Conservation (phyloP, 2,329 filamentous ascomycete genomes). For the Aureobasidium sp. region DNA sequence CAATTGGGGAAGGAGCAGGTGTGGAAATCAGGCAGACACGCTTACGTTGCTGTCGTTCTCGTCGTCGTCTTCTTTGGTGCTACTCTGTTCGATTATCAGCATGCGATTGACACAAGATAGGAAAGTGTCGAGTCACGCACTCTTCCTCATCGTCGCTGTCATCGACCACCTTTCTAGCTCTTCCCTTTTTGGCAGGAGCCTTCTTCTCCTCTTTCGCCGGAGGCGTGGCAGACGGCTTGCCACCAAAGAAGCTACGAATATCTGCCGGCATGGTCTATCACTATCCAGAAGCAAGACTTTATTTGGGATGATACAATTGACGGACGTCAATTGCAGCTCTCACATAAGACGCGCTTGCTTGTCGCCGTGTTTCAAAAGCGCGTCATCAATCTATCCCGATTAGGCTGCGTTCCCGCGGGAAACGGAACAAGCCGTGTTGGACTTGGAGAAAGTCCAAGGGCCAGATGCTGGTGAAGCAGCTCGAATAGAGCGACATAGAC, state of each 20-base stretch:
- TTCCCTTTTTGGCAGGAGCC: slow-evolving; percentile 36
- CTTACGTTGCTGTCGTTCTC: slow-evolving; percentile 19
- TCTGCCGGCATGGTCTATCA: slow-evolving; percentile 60
- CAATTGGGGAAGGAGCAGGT: slow-evolving; percentile 24
- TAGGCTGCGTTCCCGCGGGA: neutral
- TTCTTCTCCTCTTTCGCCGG: slow-evolving; percentile 35
- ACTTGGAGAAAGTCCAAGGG: slow-evolving; percentile 5
- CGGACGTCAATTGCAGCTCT: neutral
- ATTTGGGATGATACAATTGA: too few species aligned
- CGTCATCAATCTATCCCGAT: slow-evolving; percentile 10
- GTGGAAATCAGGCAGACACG: neutral
- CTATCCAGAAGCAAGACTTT: neutral
- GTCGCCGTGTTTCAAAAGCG: neutral
- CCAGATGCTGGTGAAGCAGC: neutral
- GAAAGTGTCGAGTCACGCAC: neutral
- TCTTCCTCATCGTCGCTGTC: slow-evolving; percentile 69
- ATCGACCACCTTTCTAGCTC: slow-evolving; percentile 60
- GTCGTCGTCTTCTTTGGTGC: slow-evolving; percentile 50
- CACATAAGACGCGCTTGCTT: neutral
- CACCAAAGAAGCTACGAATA: slow-evolving; percentile 84
- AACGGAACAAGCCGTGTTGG: neutral
- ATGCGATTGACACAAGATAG: neutral
- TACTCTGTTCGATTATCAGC: slow-evolving; percentile 25
- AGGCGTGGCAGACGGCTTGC: slow-evolving; percentile 56
- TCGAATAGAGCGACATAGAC: neutral